Percentiles rank a stretch among this genome's conserved stretches.
phyloP scores from a whole-genome alignment of 1,139 yeast genomes.

The Trichomonascaceae sp. region DNA sequence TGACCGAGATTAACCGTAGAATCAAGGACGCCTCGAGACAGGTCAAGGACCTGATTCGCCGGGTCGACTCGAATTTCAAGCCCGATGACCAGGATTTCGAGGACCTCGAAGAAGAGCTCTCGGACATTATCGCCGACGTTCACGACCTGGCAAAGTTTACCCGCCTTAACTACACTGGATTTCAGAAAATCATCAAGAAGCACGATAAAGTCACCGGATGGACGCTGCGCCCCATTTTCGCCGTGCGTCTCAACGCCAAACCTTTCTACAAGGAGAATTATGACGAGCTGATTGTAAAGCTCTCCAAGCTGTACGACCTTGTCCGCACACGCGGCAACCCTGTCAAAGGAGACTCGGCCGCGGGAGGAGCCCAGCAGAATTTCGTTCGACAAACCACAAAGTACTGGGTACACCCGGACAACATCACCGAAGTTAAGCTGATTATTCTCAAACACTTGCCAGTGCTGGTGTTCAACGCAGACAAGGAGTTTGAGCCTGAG shows the following conservation, averaged over 20 bases:
- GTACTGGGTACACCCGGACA: conserved; percentile 98
- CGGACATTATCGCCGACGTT: conserved; percentile 92
- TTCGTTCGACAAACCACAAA: conserved; percentile 97
- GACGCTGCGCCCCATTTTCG: conserved; percentile 80
- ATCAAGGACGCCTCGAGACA: conserved; percentile 66
- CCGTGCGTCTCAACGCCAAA: conserved; percentile 80
- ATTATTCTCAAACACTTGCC: conserved; percentile 90
- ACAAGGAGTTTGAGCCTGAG: conserved; percentile 87
- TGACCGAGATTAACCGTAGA: conserved; percentile 69
- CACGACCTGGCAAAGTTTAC: conserved; percentile 93
- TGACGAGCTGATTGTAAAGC: conserved; percentile 75
- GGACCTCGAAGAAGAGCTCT: conserved; percentile 78
- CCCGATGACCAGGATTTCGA: conserved; percentile 68
- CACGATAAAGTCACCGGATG: conserved; percentile 86
- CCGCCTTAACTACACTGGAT: conserved; percentile 86
- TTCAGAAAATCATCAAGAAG: conserved; percentile 88
- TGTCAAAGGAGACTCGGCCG: conserved; percentile 82
- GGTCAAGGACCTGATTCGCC: conserved; percentile 49
- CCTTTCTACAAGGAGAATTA: conserved; percentile 94
- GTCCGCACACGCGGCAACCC: conserved; percentile 96
- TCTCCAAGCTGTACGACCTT: conserved; percentile 78
- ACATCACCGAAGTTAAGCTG: conserved; percentile 91
- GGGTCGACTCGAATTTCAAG: conserved; percentile 25
- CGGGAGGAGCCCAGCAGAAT: conserved; percentile 96
- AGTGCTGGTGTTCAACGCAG: conserved; percentile 88